Conservation (phyloP, 2,329 filamentous ascomycete genomes). For the Apiospora malaysiana region DNA sequence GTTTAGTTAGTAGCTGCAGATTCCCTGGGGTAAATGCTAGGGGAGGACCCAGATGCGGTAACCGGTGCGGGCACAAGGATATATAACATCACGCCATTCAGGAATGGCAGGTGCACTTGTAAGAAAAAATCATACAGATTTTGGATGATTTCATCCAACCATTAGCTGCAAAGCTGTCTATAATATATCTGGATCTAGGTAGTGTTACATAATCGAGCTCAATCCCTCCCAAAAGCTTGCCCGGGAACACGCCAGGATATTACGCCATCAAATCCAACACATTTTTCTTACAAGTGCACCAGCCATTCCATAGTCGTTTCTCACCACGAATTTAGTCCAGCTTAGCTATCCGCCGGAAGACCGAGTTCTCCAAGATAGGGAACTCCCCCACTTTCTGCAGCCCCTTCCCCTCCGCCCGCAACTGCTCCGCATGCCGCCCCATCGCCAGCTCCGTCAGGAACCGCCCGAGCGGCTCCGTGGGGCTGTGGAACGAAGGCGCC, state of each 20-base stretch:
- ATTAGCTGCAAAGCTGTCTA: too few species aligned
- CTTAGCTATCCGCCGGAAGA: conserved; percentile 33
- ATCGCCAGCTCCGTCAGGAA: conserved; percentile 54
- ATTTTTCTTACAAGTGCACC: background rate
- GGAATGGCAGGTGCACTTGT: background rate
- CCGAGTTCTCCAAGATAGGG: conserved; percentile 39
- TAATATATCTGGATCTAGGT: background rate
- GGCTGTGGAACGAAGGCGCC: conserved; percentile 39
- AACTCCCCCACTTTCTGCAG: conserved; percentile 37
- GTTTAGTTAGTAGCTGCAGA: background rate
- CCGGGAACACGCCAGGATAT: background rate
- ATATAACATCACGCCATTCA: background rate
- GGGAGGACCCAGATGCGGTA: too few species aligned
- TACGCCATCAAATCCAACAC: background rate
- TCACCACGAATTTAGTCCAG: conserved; percentile 27
- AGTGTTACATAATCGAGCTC: background rate
- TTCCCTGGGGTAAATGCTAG: too few species aligned
- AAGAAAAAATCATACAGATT: background rate
- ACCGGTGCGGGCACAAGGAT: background rate
- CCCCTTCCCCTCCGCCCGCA: conserved; percentile 30
- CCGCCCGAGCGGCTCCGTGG: conserved; percentile 50
- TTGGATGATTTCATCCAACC: background rate
- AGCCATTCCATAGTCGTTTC: background rate
- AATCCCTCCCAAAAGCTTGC: background rate
- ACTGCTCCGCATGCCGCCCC: conserved; percentile 42